Evolutionary conservation across 352 stramenopile species (phyloP).

Genomic region (Globisporangium solare): DNA sequence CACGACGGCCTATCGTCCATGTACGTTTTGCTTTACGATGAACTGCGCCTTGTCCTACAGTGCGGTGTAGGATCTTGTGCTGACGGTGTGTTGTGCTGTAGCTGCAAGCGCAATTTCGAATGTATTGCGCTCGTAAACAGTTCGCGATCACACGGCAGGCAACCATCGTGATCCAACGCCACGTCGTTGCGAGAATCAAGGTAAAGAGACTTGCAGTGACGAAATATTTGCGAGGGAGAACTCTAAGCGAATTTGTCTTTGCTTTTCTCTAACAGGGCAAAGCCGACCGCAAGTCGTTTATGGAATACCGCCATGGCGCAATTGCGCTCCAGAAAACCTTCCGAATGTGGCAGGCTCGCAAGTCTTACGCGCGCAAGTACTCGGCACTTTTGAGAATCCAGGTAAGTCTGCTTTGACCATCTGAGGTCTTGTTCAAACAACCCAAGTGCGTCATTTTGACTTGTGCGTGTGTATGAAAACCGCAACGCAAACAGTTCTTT

Average conservation of each 20-base stretch:
- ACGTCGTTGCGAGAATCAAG: slow-evolving; percentile 45
- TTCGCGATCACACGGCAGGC: slow-evolving; percentile 34
- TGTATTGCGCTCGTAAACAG: slow-evolving; percentile 55
- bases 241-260: not conserved
- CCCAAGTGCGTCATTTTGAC: not conserved
- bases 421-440: not conserved
- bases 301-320: slow-evolving; percentile 25
- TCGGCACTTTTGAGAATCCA: slow-evolving; percentile 26
- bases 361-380: slow-evolving; percentile 23
- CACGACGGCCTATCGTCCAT: slow-evolving; percentile 56
- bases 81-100: slow-evolving; percentile 14
- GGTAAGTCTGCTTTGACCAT: slow-evolving; percentile 8
- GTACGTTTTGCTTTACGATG: slow-evolving; percentile 20
- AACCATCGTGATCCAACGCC: slow-evolving; percentile 48
- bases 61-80: not conserved
- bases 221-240: not conserved
- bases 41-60: not conserved
- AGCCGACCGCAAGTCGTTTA: slow-evolving; percentile 25
- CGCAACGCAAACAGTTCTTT: slow-evolving; percentile 30
- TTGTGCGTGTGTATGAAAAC: not conserved
- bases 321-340: slow-evolving; percentile 42
- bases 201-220: slow-evolving; percentile 15
- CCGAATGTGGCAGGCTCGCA: slow-evolving; percentile 27
- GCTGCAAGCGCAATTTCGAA: slow-evolving; percentile 71
- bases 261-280: slow-evolving; percentile 15